Base-by-base conservation (phyloP, 2,329 filamentous ascomycete genomes). In the Aspergillus novoparasiticus region DNA sequence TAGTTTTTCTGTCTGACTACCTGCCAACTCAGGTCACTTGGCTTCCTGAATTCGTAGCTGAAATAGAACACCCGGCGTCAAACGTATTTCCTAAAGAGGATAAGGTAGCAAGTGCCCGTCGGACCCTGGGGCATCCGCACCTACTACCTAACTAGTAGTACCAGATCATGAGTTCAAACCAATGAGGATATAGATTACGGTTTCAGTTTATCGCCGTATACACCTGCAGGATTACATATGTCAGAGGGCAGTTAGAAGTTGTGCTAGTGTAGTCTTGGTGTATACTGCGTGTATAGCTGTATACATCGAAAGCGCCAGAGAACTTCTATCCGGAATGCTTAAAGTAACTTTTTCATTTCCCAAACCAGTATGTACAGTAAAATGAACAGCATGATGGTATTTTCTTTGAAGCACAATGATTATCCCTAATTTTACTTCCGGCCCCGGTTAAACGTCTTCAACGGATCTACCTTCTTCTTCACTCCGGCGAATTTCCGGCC, bases 391-490 rank as follows among this genome's bases (percentile, higher is more conserved):
- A 51, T 32, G 48, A 51, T 32, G 48, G 48, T 51, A 51, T 51
- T 51, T 51, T 51, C 28, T 51, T 51, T 21, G 19, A 19, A 32
- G 28, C 48, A 51, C 16, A n/a, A n/a, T 12, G 11, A 51, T 19
- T 32, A 32, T 32, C 48, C 48, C 16, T 32, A 21, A 34, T 6
- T n/a, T 69, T 70, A 76, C 65, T 76, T 78, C 57, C 72, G 68
- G 6, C 73, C 74, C 69, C 85, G 86, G 77, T 92, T 96, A 78
- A 97, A 95, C 10, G 90, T 94, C 83, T 94, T 96, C 74, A 97
- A 81, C 8, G 94, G 94, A 82, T 98, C 93, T 58, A 86, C 81
- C 78, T 90, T 94, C 72, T 67, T 64, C 72, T 67, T 64, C 26
- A 62, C 67, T 1, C 88, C 84, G 32, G 71, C 68, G 39, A 80